Evolutionary conservation across 768 basidiomycete genomes (phyloP), one percentile per base, ranked within the genome.

Genomic region (Tubosaeta sp.): DNA sequence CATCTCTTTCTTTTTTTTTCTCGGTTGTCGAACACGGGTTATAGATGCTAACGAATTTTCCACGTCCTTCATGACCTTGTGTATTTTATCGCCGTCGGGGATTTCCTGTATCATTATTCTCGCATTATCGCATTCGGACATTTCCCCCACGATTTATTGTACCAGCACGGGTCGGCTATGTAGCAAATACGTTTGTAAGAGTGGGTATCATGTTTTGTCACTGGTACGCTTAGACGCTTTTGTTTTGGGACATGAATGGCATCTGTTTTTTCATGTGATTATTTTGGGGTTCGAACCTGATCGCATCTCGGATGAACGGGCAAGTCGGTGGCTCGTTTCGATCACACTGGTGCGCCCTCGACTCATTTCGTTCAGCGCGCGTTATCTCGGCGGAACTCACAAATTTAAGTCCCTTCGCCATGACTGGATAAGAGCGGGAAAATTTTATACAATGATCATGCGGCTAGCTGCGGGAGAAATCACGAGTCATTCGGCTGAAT

Each of bases 101-200:
- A 48, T 53, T 52, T 39, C 38, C 41, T 70, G 68, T 70, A 70
- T 68, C 64, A 57, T 69, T 70, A 68, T 69, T 59, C 53, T 47
- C 39, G 67, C 67, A 69, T 68, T 55, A 55, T 59, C 61, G 42
- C 61, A 54, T 47, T 55, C 52, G 65, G 59, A 66, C 64, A 29
- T 51, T 53, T 19, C n/a, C 21, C 36, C 41, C 60, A 58, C 51
- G 55, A 56, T 59, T 62, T 65, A 58, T 57, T 59, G 48, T 66
- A 61, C 53, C 57, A 38, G 19, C 51, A 53, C 35, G 46, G 53
- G 52, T 51, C 50, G 53, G 55, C 53, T 60, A 63, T 68, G 69
- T 68, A 68, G 67, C 68, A 48, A 52, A 59, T 68, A 68, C 67
- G 54, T 69, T 27, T 70, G 69, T 68, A 70, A 68, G 65, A 10